Percentiles rank a stretch among this genome's conserved stretches.
Conservation (phyloP, 805 yeast species). For the Martiniozyma abietophila region DNA sequence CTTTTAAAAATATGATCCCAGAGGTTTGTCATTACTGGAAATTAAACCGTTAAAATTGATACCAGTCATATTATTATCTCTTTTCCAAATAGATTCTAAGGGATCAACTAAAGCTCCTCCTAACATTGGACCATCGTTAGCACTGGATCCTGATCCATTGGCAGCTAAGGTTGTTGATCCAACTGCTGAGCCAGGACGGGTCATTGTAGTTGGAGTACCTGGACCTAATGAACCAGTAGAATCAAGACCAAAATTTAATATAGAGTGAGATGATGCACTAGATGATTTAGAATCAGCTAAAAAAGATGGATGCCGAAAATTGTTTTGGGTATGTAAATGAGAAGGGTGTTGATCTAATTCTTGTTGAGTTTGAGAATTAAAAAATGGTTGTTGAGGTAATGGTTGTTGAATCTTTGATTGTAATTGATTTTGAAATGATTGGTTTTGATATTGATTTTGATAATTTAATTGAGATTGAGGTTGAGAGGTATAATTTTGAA, state of each 20-base stretch:
- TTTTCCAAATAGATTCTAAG: constrained; percentile 14
- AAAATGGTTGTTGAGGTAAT: constrained; percentile 4
- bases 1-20: too few species aligned
- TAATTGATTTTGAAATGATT: constrained; percentile 5
- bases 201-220: neutral
- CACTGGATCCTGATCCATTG: neutral
- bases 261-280: neutral
- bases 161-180: neutral
- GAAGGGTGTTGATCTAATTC: neutral
- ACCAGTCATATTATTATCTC: constrained; percentile 4
- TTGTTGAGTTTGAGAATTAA: constrained; percentile 1
- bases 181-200: neutral
- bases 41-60: too few species aligned
- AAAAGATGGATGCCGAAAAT: constrained; percentile 4
- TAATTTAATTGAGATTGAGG: constrained; percentile 1
- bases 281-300: constrained; percentile 2
- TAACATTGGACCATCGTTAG: neutral
- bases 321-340: constrained; percentile 4
- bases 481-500: neutral
- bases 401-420: constrained; percentile 3
- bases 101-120: constrained; percentile 16
- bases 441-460: neutral
- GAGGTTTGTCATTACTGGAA: too few species aligned
- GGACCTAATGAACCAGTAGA: constrained; percentile 1
- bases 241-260: neutral